These are phyloP conservation scores for Cicer pinnatifidum DNA, from an alignment of 306 rosid genomes.

Conservation along the genomic window DNA sequence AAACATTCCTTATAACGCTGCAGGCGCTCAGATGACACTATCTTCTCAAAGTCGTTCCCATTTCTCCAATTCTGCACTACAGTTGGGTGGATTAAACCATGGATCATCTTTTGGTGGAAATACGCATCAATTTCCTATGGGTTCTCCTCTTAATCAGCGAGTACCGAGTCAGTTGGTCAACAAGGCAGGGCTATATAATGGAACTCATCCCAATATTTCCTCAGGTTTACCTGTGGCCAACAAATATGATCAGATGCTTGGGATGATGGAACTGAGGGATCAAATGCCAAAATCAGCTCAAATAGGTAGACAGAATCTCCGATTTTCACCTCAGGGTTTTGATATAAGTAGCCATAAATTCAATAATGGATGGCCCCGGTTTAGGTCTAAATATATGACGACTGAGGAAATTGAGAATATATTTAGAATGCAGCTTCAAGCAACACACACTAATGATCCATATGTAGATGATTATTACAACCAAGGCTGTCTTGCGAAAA, in stretches of 20 bases:
- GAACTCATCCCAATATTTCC: constrained; percentile 64
- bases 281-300: constrained; percentile 70
- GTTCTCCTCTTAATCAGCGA: constrained; percentile 57
- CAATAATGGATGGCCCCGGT: constrained; percentile 80
- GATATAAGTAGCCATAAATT: constrained; percentile 60
- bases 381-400: constrained; percentile 80
- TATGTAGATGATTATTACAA: constrained; percentile 96
- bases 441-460: constrained; percentile 96
- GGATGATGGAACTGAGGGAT: constrained; percentile 78
- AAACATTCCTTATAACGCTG: constrained; percentile 51
- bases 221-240: constrained; percentile 65
- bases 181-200: constrained; percentile 56
- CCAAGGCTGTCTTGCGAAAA: constrained; percentile 87
- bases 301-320: constrained; percentile 64
- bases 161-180: constrained; percentile 54
- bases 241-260: constrained; percentile 81
- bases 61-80: constrained; percentile 55
- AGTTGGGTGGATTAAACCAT: constrained; percentile 53
- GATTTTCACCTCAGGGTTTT: constrained; percentile 65
- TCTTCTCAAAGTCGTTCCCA: constrained; percentile 59
- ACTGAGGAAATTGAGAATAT: constrained; percentile 89
- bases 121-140: constrained; percentile 51
- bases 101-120: constrained; percentile 56
- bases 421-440: constrained; percentile 91
- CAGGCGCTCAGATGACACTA: constrained; percentile 54